phyloP scores from a whole-genome alignment of 495 filamentous ascomycete genomes.

The Xylaria longipes region DNA sequence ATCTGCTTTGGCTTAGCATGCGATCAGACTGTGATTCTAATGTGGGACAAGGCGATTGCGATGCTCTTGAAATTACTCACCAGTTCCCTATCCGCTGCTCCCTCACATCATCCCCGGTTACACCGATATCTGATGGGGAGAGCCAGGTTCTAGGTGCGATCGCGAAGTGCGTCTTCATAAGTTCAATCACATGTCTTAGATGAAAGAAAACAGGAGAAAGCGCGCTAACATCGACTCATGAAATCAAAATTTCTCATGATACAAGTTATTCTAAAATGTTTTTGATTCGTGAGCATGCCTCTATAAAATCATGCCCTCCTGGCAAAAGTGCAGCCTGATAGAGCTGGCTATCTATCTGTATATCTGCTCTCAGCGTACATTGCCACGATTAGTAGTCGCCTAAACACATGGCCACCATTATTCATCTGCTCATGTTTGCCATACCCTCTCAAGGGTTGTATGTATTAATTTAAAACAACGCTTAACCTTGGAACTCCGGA shows the following conservation, averaged over 20 bases:
- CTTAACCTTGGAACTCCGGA: constrained; percentile 61
- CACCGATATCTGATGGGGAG: background rate
- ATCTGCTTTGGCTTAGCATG: too few species aligned
- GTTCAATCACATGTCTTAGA: background rate
- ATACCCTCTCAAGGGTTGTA: constrained; percentile 18
- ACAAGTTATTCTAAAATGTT: constrained; percentile 20
- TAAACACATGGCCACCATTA: constrained; percentile 22
- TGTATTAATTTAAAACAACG: constrained; percentile 29
- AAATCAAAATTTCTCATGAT: background rate
- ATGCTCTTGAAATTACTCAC: background rate
- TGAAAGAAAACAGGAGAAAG: background rate
- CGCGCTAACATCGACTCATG: background rate
- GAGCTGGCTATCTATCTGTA: constrained; percentile 24
- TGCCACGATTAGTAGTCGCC: constrained; percentile 28
- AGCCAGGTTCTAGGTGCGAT: background rate
- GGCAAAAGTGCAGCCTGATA: constrained; percentile 27
- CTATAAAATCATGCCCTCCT: constrained; percentile 29
- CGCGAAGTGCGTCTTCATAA: background rate
- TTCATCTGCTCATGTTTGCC: constrained; percentile 19
- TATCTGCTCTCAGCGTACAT: constrained; percentile 27
- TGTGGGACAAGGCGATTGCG: too few species aligned
- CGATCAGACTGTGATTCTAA: too few species aligned
- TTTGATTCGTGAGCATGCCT: constrained; percentile 23
- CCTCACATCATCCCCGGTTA: background rate
- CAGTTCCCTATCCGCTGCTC: background rate